Evolutionary conservation across 352 stramenopile genomes (phyloP), one percentile per base, ranked within the genome.

Genomic region (Blastocystis sp.): DNA sequence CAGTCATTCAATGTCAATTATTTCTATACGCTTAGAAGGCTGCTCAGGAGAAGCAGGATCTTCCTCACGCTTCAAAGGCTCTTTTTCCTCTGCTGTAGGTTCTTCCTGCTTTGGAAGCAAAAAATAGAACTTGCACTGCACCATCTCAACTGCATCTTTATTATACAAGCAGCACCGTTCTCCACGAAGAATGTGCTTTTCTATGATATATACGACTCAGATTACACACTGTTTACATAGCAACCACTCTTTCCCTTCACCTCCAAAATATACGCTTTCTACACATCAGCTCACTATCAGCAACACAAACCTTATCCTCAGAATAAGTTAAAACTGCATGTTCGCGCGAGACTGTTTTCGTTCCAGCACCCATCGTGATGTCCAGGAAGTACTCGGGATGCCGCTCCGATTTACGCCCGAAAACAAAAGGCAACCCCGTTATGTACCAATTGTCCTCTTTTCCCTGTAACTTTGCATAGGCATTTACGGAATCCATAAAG

Each of bases 51-150:
- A 39, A 39, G 39, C 24, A 66, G 20, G 37, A 39, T 53, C 30
- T 41, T 75, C 45, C 64, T 53, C 64, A 39, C 13, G 59, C 24
- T 66, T 66, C 18, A 41, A 20, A 26, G 26, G 37, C 34, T 78
- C 34, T 78, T 78, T 30, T n/a, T 55, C 66, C 30, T 39, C 43
- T 47, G 18, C 66, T n/a, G 7, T 47, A 39, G 20, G 6, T 39
- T 53, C 66, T 78, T 37, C 56, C 16, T n/a, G 9, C 37, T 53
- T 39, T n/a, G 73, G 73, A 39, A 85, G 73, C 53, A 85, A 55
- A 24, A 85, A 85, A 45, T 85, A 85, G 73, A 85, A 85, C 26
- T 85, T 64, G 56, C 73, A 85, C 43, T 85, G 59, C 50, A 68
- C 20, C 5, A 85, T 53, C 4, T 50, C 59, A 9, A 85, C 47